Conservation (phyloP, 495 filamentous ascomycete genomes). For the Parachaetomium inaequale region DNA sequence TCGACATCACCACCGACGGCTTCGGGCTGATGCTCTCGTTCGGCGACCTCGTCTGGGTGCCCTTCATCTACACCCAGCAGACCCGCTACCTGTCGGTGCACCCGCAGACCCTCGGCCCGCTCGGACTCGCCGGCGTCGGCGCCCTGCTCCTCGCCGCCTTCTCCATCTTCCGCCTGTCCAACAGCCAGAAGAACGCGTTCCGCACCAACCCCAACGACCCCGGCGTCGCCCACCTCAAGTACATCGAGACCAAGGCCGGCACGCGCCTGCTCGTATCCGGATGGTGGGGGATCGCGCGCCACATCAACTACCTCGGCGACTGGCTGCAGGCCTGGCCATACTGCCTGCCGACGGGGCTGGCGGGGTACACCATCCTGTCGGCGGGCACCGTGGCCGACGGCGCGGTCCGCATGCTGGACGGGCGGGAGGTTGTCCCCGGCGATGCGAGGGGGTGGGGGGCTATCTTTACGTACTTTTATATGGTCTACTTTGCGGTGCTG, state of each 20-base stretch:
- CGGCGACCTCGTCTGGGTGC: conserved; percentile 90
- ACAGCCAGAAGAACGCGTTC: conserved; percentile 94
- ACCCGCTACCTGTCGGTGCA: conserved; percentile 82
- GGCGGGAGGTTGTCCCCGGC: conserved; percentile 62
- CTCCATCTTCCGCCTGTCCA: conserved; percentile 84
- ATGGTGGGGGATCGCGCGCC: conserved; percentile 91
- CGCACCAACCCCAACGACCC: conserved; percentile 84
- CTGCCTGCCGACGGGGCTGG: conserved; percentile 81
- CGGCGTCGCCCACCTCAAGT: conserved; percentile 72
- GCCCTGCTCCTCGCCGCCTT: conserved; percentile 68
- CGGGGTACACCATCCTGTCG: conserved; percentile 65
- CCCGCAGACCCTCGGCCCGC: conserved; percentile 68
- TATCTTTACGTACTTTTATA: conserved; percentile 90
- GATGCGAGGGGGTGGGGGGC: conserved; percentile 77
- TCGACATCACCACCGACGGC: conserved; percentile 92
- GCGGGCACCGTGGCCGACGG: conserved; percentile 44
- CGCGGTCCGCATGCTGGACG: conserved; percentile 54
- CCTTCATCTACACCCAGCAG: conserved; percentile 84
- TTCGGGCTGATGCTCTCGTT: conserved; percentile 98
- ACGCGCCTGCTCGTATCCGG: conserved; percentile 78
- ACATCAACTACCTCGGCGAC: conserved; percentile 98
- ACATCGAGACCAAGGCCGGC: conserved; percentile 80
- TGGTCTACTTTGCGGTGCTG: conserved; percentile 87
- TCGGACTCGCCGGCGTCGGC: conserved; percentile 59
- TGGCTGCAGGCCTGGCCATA: conserved; percentile 95